phyloP scores from a whole-genome alignment of 352 stramenopile genomes.

The Pythium periplocum region DNA sequence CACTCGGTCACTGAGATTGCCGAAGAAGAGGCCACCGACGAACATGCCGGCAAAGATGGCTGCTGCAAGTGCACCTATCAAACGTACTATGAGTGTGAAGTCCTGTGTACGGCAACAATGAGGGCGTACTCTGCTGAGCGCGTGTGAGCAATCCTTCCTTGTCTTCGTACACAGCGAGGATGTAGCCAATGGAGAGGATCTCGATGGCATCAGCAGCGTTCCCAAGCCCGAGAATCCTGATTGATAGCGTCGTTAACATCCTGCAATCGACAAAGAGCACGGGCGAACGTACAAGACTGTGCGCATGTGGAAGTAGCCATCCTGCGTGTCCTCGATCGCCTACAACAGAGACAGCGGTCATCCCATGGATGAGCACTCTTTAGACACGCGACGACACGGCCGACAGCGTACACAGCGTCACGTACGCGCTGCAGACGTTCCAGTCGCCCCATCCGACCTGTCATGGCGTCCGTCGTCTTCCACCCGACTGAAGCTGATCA shows the following conservation, averaged over 20 bases:
- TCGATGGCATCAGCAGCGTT: conserved; percentile 90
- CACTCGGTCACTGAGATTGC: conserved; percentile 68
- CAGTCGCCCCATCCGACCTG: conserved; percentile 1
- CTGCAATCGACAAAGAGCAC: neutral
- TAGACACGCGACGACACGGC: neutral
- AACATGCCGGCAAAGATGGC: conserved; percentile 91
- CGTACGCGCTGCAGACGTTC: conserved; percentile 21
- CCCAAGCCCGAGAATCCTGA: conserved; percentile 68
- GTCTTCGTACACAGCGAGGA: conserved; percentile 80
- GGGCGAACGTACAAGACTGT: conserved; percentile 47
- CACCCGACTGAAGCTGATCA: neutral
- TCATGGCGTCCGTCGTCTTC: neutral
- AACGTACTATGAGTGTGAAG: too few species aligned
- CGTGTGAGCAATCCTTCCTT: conserved; percentile 52
- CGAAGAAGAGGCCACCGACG: conserved; percentile 74
- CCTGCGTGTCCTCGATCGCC: conserved; percentile 46
- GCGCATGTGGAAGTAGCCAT: conserved; percentile 66
- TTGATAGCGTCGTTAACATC: neutral
- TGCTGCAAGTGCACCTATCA: conserved; percentile 67
- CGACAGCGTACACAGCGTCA: neutral
- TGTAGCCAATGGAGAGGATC: conserved; percentile 90
- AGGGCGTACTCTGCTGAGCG: conserved; percentile 39
- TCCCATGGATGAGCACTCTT: neutral
- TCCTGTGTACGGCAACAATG: too few species aligned
- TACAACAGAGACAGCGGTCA: conserved; percentile 10